Evolutionary conservation across 1,284 basidiomycete species (phyloP).

Genomic region (Amylostereum areolatum): DNA sequence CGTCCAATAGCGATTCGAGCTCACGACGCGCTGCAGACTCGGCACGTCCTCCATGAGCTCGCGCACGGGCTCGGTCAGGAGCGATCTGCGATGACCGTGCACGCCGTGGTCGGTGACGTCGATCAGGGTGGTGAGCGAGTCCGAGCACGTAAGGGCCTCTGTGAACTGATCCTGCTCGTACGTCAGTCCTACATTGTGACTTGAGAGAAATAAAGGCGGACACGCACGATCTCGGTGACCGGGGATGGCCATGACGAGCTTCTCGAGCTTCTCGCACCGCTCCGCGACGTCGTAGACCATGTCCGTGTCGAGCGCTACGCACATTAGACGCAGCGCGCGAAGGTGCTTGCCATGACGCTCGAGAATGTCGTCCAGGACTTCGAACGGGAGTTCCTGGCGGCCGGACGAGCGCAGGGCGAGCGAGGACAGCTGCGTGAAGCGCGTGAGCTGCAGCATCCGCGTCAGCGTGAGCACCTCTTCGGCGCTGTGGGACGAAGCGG

Average conservation of each 20-base stretch:
- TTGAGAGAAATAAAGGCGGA: not conserved
- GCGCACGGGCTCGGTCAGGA: conserved; percentile 36
- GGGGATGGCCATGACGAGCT: conserved; percentile 46
- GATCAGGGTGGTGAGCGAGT: conserved; percentile 38
- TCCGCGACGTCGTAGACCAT: conserved; percentile 36
- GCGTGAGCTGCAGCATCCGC: conserved; percentile 29
- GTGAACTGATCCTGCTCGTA: conserved; percentile 20
- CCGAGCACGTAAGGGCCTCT: conserved; percentile 30
- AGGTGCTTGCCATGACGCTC: conserved; percentile 39
- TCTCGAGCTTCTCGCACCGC: conserved; percentile 39
- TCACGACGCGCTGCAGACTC: conserved; percentile 41
- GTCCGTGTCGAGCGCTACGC: conserved; percentile 35
- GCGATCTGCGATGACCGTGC: conserved; percentile 35
- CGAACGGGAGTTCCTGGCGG: conserved; percentile 28
- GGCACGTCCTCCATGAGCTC: conserved; percentile 36
- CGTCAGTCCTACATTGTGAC: not conserved
- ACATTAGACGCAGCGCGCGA: conserved; percentile 39
- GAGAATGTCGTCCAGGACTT: conserved; percentile 38
- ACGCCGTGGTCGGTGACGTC: conserved; percentile 41
- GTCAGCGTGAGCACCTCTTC: conserved; percentile 25
- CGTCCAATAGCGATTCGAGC: conserved; percentile 52
- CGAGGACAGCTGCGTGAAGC: conserved; percentile 34
- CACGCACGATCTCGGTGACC: conserved; percentile 43
- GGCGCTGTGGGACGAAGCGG: conserved; percentile 17
- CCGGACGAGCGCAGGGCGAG: conserved; percentile 47